phyloP scores from a whole-genome alignment of 2,329 filamentous ascomycete genomes.

The Magnaporthiopsis poae region DNA sequence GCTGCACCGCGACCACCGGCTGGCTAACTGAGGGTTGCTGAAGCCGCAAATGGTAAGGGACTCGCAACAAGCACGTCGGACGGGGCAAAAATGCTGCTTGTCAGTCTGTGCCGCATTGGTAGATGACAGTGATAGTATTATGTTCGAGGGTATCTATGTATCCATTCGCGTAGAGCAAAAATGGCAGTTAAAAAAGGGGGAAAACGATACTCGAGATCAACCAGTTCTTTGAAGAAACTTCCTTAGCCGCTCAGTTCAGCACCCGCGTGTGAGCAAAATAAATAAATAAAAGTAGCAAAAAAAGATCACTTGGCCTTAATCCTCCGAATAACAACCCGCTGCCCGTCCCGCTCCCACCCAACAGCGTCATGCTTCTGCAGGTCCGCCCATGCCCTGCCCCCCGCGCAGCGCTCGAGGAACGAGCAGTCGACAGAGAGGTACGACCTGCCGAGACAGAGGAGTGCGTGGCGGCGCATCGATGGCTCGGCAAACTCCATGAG shows the following conservation, averaged over 20 bases:
- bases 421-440: constrained; percentile 64
- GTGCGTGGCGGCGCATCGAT: constrained; percentile 60
- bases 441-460: constrained; percentile 76
- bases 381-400: constrained; percentile 59
- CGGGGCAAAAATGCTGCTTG: too few species aligned
- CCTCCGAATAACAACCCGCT: constrained; percentile 65
- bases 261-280: background rate
- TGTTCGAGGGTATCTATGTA: constrained; percentile 19
- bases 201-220: background rate
- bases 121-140: constrained; percentile 16
- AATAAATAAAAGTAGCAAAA: too few species aligned
- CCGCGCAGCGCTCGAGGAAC: constrained; percentile 59
- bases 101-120: too few species aligned
- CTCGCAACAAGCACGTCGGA: too few species aligned
- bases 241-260: background rate
- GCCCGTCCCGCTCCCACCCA: constrained; percentile 71
- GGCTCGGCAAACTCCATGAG: constrained; percentile 75
- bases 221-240: background rate
- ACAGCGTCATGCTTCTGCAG: constrained; percentile 61
- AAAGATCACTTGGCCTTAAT: constrained; percentile 29
- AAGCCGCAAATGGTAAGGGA: too few species aligned
- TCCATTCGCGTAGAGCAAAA: constrained; percentile 13
- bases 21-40: too few species aligned
- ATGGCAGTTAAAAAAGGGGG: constrained; percentile 7
- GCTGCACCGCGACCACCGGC: too few species aligned